Evolutionary conservation across 2,329 filamentous ascomycete species (phyloP).

Genomic region (Aulographum hederae): DNA sequence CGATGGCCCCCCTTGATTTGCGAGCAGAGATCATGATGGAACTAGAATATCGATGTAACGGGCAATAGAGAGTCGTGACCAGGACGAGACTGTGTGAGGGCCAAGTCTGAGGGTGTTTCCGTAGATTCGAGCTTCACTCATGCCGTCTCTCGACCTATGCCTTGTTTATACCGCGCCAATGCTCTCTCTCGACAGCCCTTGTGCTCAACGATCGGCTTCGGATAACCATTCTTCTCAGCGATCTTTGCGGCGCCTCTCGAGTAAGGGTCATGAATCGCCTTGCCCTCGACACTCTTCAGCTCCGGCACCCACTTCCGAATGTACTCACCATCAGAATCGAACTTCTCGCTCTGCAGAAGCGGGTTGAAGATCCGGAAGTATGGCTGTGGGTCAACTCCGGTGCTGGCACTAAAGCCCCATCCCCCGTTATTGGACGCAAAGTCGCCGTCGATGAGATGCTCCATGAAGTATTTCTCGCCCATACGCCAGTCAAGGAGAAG

Average conservation of each 20-base stretch:
- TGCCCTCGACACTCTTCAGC: slow-evolving; percentile 21
- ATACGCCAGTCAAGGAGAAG: slow-evolving; percentile 68
- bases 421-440: slow-evolving; percentile 55
- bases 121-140: too few relatives aligned
- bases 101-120: too few relatives aligned
- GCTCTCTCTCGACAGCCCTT: slow-evolving; percentile 43
- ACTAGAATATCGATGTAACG: too few relatives aligned
- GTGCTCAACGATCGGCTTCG: slow-evolving; percentile 26
- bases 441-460: slow-evolving; percentile 59
- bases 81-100: too few relatives aligned
- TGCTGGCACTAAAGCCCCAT: slow-evolving; percentile 40
- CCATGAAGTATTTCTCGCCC: slow-evolving; percentile 72
- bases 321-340: slow-evolving; percentile 1
- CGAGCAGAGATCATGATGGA: too few relatives aligned
- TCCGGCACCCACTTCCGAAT: slow-evolving; percentile 15
- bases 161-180: slow-evolving; percentile 51
- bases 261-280: slow-evolving; percentile 30
- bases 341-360: slow-evolving; percentile 2
- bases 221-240: slow-evolving; percentile 29
- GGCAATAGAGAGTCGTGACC: too few relatives aligned
- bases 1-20: too few relatives aligned
- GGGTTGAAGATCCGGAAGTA: slow-evolving; percentile 33
- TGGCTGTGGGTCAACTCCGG: slow-evolving; percentile 69
- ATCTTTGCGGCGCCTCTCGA: slow-evolving; percentile 24
- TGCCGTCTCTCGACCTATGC: slow-evolving; percentile 33